Evolutionary conservation across 176 grass and related monocot species (phyloP).

Genomic region (Raddia distichophylla): DNA sequence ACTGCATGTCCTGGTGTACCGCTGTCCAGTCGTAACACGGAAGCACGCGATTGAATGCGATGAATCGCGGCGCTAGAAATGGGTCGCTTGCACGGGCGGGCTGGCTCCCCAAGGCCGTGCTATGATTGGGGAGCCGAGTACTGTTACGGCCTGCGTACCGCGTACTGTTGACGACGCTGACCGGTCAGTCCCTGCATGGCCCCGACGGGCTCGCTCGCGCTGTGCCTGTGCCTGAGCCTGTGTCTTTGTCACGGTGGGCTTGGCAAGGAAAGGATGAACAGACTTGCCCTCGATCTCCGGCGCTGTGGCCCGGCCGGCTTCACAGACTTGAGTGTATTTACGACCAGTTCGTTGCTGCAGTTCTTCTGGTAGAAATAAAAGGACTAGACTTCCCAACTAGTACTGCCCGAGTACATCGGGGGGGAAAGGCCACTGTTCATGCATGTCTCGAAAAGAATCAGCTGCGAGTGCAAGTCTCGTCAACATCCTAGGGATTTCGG

Average conservation of each 20-base stretch:
- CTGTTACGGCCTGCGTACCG: conserved; percentile 20
- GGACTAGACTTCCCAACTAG: too few relatives aligned
- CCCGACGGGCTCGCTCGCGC: not conserved
- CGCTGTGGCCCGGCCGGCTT: not conserved
- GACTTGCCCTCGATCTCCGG: not conserved
- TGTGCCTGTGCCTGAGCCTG: not conserved
- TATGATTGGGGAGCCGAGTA: conserved; percentile 33
- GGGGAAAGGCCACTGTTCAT: not conserved
- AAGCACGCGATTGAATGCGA: conserved; percentile 36
- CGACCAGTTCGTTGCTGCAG: not conserved
- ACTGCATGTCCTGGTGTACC: not conserved
- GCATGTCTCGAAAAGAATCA: too few relatives aligned
- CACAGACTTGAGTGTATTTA: not conserved
- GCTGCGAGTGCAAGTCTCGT: not conserved
- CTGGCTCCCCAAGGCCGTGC: conserved; percentile 36
- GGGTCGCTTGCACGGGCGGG: conserved; percentile 32
- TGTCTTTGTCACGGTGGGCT: not conserved
- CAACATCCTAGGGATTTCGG: not conserved
- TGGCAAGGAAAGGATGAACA: not conserved
- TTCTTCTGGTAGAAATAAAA: not conserved
- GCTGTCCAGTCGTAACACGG: conserved; percentile 42
- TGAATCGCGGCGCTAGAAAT: conserved; percentile 4
- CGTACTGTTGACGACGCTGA: conserved; percentile 24
- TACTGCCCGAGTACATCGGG: not conserved
- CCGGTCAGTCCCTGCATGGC: not conserved